Conservation (phyloP, 2,329 filamentous ascomycete species). For the Cadophora sp. region DNA sequence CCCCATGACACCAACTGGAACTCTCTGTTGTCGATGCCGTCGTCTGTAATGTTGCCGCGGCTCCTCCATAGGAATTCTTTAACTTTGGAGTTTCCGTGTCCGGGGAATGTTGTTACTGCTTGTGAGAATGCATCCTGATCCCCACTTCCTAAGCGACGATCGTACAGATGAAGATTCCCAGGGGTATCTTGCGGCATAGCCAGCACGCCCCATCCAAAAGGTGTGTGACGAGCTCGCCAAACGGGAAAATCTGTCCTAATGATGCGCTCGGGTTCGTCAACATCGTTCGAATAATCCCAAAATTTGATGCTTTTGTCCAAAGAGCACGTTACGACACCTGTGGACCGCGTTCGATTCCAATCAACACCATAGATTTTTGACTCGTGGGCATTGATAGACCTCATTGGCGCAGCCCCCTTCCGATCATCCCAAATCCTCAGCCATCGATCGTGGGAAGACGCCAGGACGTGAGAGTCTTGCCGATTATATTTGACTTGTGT, state of each 20-base stretch:
- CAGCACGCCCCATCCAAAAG: slow-evolving; percentile 84
- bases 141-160: slow-evolving; percentile 59
- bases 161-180: slow-evolving; percentile 84
- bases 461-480: slow-evolving; percentile 83
- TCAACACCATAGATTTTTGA: slow-evolving; percentile 97
- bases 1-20: slow-evolving; percentile 96
- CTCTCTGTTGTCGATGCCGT: slow-evolving; percentile 81
- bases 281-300: slow-evolving; percentile 77
- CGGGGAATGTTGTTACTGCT: slow-evolving; percentile 64
- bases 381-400: slow-evolving; percentile 84
- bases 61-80: slow-evolving; percentile 93
- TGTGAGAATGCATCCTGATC: slow-evolving; percentile 52
- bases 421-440: slow-evolving; percentile 91
- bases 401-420: slow-evolving; percentile 77
- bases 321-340: slow-evolving; percentile 83
- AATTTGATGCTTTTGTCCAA: slow-evolving; percentile 92
- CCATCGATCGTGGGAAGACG: slow-evolving; percentile 88
- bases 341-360: slow-evolving; percentile 82
- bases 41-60: slow-evolving; percentile 69
- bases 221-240: slow-evolving; percentile 89
- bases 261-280: slow-evolving; percentile 73
- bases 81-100: slow-evolving; percentile 69
- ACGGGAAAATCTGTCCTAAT: slow-evolving; percentile 86
- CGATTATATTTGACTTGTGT: slow-evolving; percentile 96
- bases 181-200: slow-evolving; percentile 93